phyloP scores from a whole-genome alignment of 1,284 basidiomycete genomes.

The Malassezia japonica region DNA sequence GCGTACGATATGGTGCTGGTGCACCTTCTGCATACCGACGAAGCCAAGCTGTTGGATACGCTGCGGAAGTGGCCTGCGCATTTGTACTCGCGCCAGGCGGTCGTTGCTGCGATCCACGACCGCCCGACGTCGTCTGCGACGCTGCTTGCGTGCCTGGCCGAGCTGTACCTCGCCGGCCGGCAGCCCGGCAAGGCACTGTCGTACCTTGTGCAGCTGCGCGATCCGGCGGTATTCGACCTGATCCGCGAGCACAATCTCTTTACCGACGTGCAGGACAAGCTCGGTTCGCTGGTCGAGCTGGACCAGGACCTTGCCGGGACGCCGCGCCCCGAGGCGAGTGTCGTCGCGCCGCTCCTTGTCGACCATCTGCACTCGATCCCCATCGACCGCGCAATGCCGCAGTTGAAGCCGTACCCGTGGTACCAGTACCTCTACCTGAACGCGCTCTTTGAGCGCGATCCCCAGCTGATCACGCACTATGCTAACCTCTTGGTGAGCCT shows the following conservation, averaged over 20 bases:
- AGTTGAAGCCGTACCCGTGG: slow-evolving; percentile 65
- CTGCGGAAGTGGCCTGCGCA: slow-evolving; percentile 80
- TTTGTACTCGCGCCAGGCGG: slow-evolving; percentile 77
- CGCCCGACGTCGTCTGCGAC: slow-evolving; percentile 58
- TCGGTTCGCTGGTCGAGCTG: slow-evolving; percentile 80
- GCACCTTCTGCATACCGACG: slow-evolving; percentile 71
- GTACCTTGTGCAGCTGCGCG: slow-evolving; percentile 73
- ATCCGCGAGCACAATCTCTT: slow-evolving; percentile 90
- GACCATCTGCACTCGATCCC: slow-evolving; percentile 93
- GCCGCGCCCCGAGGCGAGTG: slow-evolving; percentile 48
- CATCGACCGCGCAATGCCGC: slow-evolving; percentile 73
- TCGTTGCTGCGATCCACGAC: slow-evolving; percentile 76
- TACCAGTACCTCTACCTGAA: slow-evolving; percentile 91
- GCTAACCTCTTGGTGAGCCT: slow-evolving; percentile 80
- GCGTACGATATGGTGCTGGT: slow-evolving; percentile 94
- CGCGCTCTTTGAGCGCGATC: slow-evolving; percentile 76
- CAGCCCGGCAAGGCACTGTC: slow-evolving; percentile 89
- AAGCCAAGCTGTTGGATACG: slow-evolving; percentile 63
- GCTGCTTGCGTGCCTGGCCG: slow-evolving; percentile 83
- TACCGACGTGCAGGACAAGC: slow-evolving; percentile 87
- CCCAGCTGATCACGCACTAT: slow-evolving; percentile 68
- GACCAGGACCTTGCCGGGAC: slow-evolving; percentile 66
- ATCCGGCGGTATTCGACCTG: slow-evolving; percentile 84
- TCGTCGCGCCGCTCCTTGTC: slow-evolving; percentile 77
- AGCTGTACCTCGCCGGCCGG: slow-evolving; percentile 76